Base-by-base conservation (phyloP, 108 stramenopile genomes). In the Craspedostauros australis region DNA sequence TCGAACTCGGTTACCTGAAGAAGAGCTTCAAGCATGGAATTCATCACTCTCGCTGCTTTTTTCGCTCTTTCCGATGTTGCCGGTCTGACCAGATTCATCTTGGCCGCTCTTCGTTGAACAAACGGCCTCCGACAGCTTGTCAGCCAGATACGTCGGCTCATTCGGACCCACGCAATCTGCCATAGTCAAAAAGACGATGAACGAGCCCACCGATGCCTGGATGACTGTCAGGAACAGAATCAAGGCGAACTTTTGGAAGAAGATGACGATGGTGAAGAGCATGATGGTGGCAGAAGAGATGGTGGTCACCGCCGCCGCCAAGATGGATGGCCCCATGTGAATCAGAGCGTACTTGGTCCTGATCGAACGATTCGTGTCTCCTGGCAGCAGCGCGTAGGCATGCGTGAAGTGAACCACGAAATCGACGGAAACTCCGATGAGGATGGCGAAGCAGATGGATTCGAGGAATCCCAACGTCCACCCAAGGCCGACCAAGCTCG, bases 371-470 rank as follows among this genome's bases (percentile, higher is more conserved):
- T 57, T 47, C 20, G 54, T 46, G 15, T 50, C 43, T 9, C 68
- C 76, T n/a, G 57, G 42, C 19, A 58, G 28, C 25, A 36, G 14
- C 0, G 63, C 39, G 37, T 77, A 77, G 12, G 76, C 67, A 55
- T 77, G 76, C 39, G 54, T 50, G 38, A 77, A 73, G 43, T 77
- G 76, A 42, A 77, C 65, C 7, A 77, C 72, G 55, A 77, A 77
- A 25, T 77, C 76, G 16, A 54, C 62, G 9, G 46, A 43, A 30
- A 77, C 53, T 22, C 76, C 76, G 42, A 77, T 68, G 59, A 77
- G 43, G 62, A 77, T 77, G 25, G 76, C 68, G 38, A 77, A 77
- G 25, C 67, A 73, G 21, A 73, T 62, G 3, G 58, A 34, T 41
- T 77, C 76, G 12, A 57, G 21, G 21, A 77, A 70, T 18, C 76